phyloP scores from a whole-genome alignment of 176 grass and related monocot genomes.

The Phoenix dactylifera region DNA sequence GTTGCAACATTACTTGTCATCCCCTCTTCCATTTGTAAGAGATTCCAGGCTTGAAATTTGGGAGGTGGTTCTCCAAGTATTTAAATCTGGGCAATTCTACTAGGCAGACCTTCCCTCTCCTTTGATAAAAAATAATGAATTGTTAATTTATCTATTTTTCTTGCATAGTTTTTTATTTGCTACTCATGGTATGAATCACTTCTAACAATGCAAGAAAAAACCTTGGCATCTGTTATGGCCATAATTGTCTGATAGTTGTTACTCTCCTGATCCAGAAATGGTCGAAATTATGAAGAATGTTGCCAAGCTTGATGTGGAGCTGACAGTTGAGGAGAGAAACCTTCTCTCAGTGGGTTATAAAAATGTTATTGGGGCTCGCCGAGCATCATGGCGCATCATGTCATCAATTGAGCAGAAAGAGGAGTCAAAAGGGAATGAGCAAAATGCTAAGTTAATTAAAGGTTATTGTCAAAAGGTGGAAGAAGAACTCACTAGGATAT shows the following conservation, averaged over 20 bases:
- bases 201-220: background rate
- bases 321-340: constrained; percentile 31
- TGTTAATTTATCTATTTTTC: too few species aligned
- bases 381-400: constrained; percentile 25
- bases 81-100: too few species aligned
- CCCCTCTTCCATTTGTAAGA: too few species aligned
- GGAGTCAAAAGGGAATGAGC: constrained; percentile 20
- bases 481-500: constrained; percentile 24
- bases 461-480: constrained; percentile 24
- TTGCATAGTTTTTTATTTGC: background rate
- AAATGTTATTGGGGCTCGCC: constrained; percentile 26
- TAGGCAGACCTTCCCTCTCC: too few species aligned
- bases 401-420: constrained; percentile 30
- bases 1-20: too few species aligned
- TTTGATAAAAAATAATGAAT: too few species aligned
- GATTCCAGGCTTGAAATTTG: too few species aligned
- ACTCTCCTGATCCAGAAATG: constrained; percentile 24
- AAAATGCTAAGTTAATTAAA: constrained; percentile 21
- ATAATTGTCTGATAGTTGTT: background rate
- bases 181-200: background rate
- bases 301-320: constrained; percentile 24
- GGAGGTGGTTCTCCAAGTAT: too few species aligned
- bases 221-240: background rate
- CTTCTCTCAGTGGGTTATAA: constrained; percentile 32
- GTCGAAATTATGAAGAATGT: constrained; percentile 32